Evolutionary conservation across 2,329 filamentous ascomycete species (phyloP), one percentile per base, ranked within the genome.

Genomic region (Polychaeton citri): DNA sequence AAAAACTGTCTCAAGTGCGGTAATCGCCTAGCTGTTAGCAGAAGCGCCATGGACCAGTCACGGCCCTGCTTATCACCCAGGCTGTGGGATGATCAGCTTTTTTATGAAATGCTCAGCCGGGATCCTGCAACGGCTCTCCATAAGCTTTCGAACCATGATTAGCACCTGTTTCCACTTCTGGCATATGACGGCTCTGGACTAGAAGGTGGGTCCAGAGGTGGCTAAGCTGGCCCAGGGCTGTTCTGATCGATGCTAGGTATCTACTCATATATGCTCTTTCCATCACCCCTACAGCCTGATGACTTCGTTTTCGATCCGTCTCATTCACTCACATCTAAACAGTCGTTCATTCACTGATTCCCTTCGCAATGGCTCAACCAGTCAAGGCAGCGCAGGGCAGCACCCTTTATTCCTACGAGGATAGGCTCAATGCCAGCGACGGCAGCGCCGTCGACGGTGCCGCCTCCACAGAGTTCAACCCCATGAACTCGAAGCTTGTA

Each of bases 401-500:
- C 24, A 15, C 12, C 24, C 7, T 28, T 10, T 28, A 28, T 15
- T 28, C 24, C 12, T 28, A 28, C 24, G 24, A 15, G 12, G 24
- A 28, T 17, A 33, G 31, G 19, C 31, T 33, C 19, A 20, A 17
- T 18, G 31, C 31, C 31, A 33, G 31, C 19, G 24, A 12, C 15
- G 31, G 16, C 18, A 17, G n/a, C 18, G n/a, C 16, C 16, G 16
- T 17, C 19, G 31, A 33, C 18, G 31, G 6, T 20, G 31, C 31
- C 19, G 31, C 31, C 19, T 3, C 34, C 24, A 28, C 24, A 4
- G 12, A 28, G 7, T 28, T 28, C 24, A 28, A 28, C 24, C 24
- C 24, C 12, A 28, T 28, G 12, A 28, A 40, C 15, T 40, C 34
- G 13, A 40, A 40, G 17, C 33, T 40, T 26, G 34, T 40, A 15